phyloP scores from a whole-genome alignment of 345 rosid species.

The Chamaenerion angustifolium region DNA sequence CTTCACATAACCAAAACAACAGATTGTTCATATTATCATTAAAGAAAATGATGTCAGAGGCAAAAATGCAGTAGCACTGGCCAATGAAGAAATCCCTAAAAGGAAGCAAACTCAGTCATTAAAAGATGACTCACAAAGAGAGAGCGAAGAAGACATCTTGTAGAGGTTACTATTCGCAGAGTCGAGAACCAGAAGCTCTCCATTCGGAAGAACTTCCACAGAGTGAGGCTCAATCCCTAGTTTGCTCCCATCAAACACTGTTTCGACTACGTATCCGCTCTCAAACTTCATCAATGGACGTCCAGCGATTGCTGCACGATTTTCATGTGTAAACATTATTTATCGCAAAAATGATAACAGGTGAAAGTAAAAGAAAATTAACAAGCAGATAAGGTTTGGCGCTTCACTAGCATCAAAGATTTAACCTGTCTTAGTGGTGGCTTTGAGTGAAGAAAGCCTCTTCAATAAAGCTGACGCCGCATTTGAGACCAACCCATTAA shows the following conservation, averaged over 20 bases:
- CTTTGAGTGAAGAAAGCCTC: conserved; percentile 86
- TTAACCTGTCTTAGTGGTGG: conserved; percentile 79
- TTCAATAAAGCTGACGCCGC: conserved; percentile 57
- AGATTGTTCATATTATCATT: too few species aligned
- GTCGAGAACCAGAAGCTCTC: conserved; percentile 83
- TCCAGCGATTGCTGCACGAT: conserved; percentile 46
- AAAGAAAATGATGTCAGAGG: neutral
- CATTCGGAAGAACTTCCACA: conserved; percentile 65
- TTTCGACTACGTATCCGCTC: conserved; percentile 88
- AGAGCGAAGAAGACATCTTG: conserved; percentile 77
- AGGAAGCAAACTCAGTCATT: neutral
- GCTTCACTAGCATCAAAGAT: neutral
- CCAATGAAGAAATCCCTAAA: neutral
- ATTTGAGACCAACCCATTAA: conserved; percentile 62
- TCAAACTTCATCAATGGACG: conserved; percentile 95
- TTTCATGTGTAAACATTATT: neutral
- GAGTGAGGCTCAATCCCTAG: conserved; percentile 86
- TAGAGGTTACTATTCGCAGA: conserved; percentile 82
- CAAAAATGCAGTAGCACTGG: neutral
- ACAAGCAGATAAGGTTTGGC: neutral
- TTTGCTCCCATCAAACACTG: conserved; percentile 97
- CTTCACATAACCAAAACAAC: too few species aligned
- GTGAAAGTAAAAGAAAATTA: conserved; percentile 2
- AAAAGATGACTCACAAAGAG: conserved; percentile 53
- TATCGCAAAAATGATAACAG: neutral